Evolutionary conservation across 2,329 filamentous ascomycete species (phyloP).

Genomic region (Monascus ruber): DNA sequence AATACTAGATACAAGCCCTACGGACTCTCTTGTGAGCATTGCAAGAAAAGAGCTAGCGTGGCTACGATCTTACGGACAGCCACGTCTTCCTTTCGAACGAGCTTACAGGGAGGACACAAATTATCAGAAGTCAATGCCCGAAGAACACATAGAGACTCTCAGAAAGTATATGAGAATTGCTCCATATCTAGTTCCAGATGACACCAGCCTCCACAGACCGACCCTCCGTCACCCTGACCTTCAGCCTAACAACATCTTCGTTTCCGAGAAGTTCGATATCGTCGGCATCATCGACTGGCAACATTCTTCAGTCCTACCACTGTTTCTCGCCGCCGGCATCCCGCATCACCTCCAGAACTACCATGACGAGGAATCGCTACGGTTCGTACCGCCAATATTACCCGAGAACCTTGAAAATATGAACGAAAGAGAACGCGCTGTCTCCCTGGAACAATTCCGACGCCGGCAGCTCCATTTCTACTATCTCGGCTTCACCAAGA

Average conservation of each 20-base stretch:
- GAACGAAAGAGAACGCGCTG: conserved; percentile 6
- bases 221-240: conserved; percentile 13
- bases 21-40: conserved; percentile 7
- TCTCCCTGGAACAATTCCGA: conserved; percentile 6
- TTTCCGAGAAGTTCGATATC: conserved; percentile 12
- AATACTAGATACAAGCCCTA: conserved; percentile 11
- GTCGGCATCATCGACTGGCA: conserved; percentile 20
- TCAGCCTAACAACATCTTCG: conserved; percentile 19
- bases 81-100: background rate
- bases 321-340: conserved; percentile 17
- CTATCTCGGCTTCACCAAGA: conserved; percentile 10
- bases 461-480: conserved; percentile 11
- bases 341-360: conserved; percentile 20
- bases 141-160: conserved; percentile 4
- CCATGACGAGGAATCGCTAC: conserved; percentile 11
- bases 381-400: conserved; percentile 2
- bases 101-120: conserved; percentile 8
- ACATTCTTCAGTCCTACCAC: conserved; percentile 14
- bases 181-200: conserved; percentile 3
- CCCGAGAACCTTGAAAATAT: conserved; percentile 8
- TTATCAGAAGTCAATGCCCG: conserved; percentile 4
- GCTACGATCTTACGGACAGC: conserved; percentile 7
- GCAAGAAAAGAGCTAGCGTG: conserved; percentile 12
- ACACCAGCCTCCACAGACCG: conserved; percentile 4
- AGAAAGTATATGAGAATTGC: conserved; percentile 6